These are phyloP conservation scores for Apocynum venetum DNA, from an alignment of 257 asterid genomes.

Conservation along the genomic window DNA sequence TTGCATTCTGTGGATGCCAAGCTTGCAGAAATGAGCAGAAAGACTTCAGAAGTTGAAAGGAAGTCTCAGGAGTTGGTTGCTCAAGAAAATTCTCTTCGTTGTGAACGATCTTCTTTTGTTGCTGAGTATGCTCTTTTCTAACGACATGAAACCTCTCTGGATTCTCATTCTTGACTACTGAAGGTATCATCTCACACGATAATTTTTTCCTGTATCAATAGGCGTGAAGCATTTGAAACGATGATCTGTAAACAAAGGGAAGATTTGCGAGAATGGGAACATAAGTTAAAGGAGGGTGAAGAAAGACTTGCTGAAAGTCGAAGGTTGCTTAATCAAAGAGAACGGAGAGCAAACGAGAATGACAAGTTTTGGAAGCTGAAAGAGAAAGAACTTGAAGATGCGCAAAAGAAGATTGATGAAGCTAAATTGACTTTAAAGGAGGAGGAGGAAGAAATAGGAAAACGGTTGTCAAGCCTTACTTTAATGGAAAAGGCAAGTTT, in stretches of 20 bases:
- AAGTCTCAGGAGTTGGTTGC: conserved; percentile 59
- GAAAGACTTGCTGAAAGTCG: conserved; percentile 80
- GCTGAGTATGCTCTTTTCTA: conserved; percentile 54
- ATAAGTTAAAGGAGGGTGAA: conserved; percentile 73
- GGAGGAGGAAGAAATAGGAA: conserved; percentile 74
- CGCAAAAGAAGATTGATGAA: conserved; percentile 60
- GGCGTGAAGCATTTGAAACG: conserved; percentile 67
- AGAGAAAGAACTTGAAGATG: conserved; percentile 67
- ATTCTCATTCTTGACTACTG: not conserved
- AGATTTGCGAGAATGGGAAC: conserved; percentile 88
- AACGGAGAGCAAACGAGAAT: conserved; percentile 76
- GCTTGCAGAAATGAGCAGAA: conserved; percentile 87
- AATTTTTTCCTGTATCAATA: conserved; percentile 24
- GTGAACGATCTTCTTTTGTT: conserved; percentile 62
- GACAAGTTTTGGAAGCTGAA: conserved; percentile 66
- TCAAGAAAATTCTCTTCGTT: conserved; percentile 74
- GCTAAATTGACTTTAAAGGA: conserved; percentile 52
- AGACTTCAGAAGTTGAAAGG: conserved; percentile 79
- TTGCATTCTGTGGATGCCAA: conserved; percentile 79
- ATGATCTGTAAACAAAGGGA: conserved; percentile 74
- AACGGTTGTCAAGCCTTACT: conserved; percentile 47
- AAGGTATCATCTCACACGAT: conserved; percentile 15
- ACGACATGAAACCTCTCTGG: not conserved
- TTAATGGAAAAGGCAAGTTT: conserved; percentile 70
- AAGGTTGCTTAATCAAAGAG: conserved; percentile 88